A percentile compares a stretch with the other conserved stretches of the same genome.
Evolutionary conservation across 2,329 filamentous ascomycete species (phyloP).

Genomic region (Aspergillus sp.): DNA sequence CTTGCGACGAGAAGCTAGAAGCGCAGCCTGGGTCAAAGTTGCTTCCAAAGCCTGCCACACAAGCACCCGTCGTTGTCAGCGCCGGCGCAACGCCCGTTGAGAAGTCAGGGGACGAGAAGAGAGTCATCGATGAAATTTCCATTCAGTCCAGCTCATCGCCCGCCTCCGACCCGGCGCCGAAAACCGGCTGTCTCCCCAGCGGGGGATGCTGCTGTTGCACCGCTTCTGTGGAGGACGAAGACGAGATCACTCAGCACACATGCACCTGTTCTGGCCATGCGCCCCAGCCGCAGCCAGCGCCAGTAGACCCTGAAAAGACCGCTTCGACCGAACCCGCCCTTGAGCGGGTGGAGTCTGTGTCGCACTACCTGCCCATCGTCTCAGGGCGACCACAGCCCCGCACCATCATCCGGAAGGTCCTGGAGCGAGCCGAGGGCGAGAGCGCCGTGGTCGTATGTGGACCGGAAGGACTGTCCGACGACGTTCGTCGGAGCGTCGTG

Average conservation of each 20-base stretch:
- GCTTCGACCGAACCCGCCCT: background rate
- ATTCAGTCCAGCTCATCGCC: slow-evolving; percentile 15
- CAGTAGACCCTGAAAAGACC: background rate
- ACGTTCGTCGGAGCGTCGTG: slow-evolving; percentile 56
- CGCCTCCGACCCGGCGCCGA: slow-evolving; percentile 6
- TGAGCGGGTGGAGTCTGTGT: slow-evolving; percentile 3
- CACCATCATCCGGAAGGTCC: slow-evolving; percentile 52
- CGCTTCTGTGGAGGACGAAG: slow-evolving; percentile 46
- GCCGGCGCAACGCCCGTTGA: background rate
- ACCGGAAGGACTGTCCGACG: slow-evolving; percentile 53
- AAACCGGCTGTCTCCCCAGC: slow-evolving; percentile 23
- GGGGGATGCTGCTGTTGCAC: slow-evolving; percentile 52
- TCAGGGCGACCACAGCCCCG: slow-evolving; percentile 54
- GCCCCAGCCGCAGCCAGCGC: slow-evolving; percentile 8
- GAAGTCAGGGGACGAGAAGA: slow-evolving; percentile 11
- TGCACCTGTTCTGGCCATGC: slow-evolving; percentile 38
- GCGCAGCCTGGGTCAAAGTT: slow-evolving; percentile 5
- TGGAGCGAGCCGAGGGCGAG: slow-evolving; percentile 62
- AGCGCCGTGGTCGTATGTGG: slow-evolving; percentile 64
- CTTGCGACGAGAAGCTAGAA: slow-evolving; percentile 51
- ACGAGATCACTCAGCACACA: slow-evolving; percentile 31
- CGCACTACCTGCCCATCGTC: slow-evolving; percentile 29
- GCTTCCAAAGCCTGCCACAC: slow-evolving; percentile 24
- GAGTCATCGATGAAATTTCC: slow-evolving; percentile 24
- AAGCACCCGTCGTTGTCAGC: background rate